Conservation (phyloP, 1,284 basidiomycete genomes). For the Cryptococcus sp. region DNA sequence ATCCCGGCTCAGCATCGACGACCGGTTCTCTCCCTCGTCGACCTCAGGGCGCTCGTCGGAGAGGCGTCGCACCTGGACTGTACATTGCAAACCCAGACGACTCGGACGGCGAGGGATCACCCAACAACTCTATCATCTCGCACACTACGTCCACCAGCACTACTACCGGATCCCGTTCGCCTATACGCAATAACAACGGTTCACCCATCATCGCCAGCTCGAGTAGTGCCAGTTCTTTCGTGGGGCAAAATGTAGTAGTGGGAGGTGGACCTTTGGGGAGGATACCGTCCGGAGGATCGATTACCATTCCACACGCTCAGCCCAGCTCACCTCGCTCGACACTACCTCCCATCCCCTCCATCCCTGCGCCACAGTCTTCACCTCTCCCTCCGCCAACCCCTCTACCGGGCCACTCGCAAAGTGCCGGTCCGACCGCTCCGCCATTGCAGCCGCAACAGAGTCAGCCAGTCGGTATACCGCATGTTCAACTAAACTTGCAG, state of each 20-base stretch:
- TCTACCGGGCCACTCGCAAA: too few species aligned
- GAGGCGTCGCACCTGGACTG: conserved; percentile 23
- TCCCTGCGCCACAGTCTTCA: conserved; percentile 26
- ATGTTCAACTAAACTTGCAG: too few species aligned
- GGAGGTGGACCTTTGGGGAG: background rate
- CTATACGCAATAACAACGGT: too few species aligned
- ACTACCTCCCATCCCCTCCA: conserved; percentile 17
- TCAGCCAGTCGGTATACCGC: conserved; percentile 4
- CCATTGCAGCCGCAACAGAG: conserved; percentile 1
- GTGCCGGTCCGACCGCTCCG: too few species aligned
- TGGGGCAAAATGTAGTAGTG: too few species aligned
- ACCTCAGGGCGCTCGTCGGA: conserved; percentile 31
- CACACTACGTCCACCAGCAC: too few species aligned
- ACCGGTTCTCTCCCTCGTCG: conserved; percentile 16
- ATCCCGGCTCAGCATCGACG: too few species aligned
- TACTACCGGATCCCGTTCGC: too few species aligned
- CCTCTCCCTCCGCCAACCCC: conserved; percentile 16
- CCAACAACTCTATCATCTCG: conserved; percentile 4
- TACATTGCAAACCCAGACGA: conserved; percentile 42
- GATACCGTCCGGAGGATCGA: background rate
- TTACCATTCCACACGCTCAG: background rate
- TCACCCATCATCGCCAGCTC: background rate
- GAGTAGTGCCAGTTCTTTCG: too few species aligned
- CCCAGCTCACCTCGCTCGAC: conserved; percentile 2
- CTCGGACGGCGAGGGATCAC: conserved; percentile 34